Conservation (phyloP, 495 filamentous ascomycete genomes). For the Jackrogersella multiformis region DNA sequence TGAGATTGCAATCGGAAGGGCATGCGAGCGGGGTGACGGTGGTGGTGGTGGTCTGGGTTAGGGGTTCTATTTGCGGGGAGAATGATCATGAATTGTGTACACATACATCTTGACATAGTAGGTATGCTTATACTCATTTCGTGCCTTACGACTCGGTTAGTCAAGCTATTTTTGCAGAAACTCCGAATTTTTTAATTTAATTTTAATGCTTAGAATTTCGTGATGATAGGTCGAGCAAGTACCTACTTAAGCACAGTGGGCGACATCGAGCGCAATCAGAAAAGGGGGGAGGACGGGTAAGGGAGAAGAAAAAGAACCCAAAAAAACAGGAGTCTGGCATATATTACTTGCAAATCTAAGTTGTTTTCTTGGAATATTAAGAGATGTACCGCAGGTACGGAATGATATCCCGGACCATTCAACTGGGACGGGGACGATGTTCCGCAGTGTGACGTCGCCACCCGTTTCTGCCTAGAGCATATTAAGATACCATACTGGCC, state of each 20-base stretch:
- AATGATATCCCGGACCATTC: neutral
- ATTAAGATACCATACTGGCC: too few species aligned
- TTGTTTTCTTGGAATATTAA: neutral
- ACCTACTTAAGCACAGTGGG: neutral
- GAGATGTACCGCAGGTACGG: neutral
- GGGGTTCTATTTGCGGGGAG: too few species aligned
- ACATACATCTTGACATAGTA: too few species aligned
- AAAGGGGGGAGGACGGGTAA: neutral
- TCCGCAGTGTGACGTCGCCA: constrained; percentile 16
- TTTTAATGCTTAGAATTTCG: too few species aligned
- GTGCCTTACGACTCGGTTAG: too few species aligned
- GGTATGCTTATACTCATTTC: too few species aligned
- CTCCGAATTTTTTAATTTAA: too few species aligned
- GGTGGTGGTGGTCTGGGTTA: neutral
- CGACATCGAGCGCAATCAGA: neutral
- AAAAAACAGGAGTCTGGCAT: too few species aligned
- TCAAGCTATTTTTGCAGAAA: too few species aligned
- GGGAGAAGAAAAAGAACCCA: too few species aligned
- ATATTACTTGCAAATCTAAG: neutral
- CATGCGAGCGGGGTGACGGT: neutral
- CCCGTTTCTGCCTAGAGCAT: neutral
- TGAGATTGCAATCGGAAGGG: neutral
- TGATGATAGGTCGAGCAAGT: neutral
- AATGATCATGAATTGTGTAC: too few species aligned
- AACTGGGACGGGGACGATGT: neutral